These are phyloP conservation scores for Pisolithus marmoratus DNA, from an alignment of 768 basidiomycete genomes.

Conservation along the genomic window DNA sequence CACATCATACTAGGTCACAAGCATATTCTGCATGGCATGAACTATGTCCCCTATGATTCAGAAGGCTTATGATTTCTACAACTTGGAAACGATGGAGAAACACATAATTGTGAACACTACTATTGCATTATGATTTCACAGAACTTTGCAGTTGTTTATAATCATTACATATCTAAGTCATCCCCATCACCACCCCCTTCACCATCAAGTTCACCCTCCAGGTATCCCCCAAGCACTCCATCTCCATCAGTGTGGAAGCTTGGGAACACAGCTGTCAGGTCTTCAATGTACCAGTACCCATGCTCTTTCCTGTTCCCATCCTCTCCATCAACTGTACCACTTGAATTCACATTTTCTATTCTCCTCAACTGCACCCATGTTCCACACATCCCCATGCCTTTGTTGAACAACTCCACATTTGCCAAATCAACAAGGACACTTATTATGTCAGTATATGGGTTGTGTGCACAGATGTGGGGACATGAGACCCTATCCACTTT, in stretches of 20 bases:
- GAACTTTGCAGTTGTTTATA: too few relatives aligned
- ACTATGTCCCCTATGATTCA: too few relatives aligned
- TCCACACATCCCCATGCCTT: slow-evolving; percentile 30
- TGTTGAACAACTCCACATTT: slow-evolving; percentile 9
- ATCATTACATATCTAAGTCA: too few relatives aligned
- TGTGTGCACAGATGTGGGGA: slow-evolving; percentile 26
- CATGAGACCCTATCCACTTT: too few relatives aligned
- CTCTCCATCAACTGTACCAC: neutral
- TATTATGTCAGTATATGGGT: slow-evolving; percentile 27
- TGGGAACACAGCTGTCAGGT: slow-evolving; percentile 41
- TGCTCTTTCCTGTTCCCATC: slow-evolving; percentile 3
- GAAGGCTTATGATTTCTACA: too few relatives aligned
- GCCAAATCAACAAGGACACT: slow-evolving; percentile 23
- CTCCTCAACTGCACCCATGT: slow-evolving; percentile 31
- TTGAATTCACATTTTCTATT: neutral
- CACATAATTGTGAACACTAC: too few relatives aligned
- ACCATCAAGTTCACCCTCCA: too few relatives aligned
- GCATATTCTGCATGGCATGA: too few relatives aligned
- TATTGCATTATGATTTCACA: too few relatives aligned
- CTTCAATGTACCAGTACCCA: slow-evolving; percentile 55
- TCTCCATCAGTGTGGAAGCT: slow-evolving; percentile 38
- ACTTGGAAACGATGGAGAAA: too few relatives aligned
- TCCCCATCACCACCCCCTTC: too few relatives aligned
- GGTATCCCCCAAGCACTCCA: neutral
- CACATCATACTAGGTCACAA: too few relatives aligned